phyloP scores from a whole-genome alignment of 371 early-diverging fungal genomes.

The Mortierella sp. region DNA sequence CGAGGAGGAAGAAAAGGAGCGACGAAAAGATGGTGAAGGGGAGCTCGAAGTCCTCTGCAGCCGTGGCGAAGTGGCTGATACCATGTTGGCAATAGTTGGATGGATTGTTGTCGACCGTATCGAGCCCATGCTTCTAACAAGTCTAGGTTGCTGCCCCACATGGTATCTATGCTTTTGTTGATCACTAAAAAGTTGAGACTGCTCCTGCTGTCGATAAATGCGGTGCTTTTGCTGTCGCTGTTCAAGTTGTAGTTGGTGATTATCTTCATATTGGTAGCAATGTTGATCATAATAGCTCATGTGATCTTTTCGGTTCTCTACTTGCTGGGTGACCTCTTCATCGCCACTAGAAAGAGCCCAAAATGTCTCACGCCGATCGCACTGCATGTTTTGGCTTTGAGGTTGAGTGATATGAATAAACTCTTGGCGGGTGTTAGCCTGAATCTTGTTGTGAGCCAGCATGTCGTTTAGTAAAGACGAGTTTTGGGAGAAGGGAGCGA shows the following conservation, averaged over 20 bases:
- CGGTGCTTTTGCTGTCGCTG: slow-evolving; percentile 6
- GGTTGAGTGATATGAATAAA: not conserved
- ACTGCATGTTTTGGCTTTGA: not conserved
- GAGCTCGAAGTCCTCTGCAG: no score
- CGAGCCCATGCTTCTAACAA: slow-evolving; percentile 5
- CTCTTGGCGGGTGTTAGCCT: slow-evolving; percentile 7
- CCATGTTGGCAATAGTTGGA: slow-evolving; percentile 38
- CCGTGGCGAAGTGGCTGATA: slow-evolving; percentile 8
- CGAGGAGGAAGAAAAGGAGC: slow-evolving; percentile 25
- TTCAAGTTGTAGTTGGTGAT: not conserved
- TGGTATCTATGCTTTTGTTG: slow-evolving; percentile 2
- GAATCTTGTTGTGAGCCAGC: slow-evolving; percentile 39
- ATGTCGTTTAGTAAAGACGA: slow-evolving; percentile 3
- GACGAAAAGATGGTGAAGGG: slow-evolving; percentile 10
- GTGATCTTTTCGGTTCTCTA: not conserved
- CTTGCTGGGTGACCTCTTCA: not conserved
- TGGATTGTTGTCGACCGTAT: slow-evolving; percentile 22
- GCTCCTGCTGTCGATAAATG: slow-evolving; percentile 4
- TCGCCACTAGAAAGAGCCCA: not conserved
- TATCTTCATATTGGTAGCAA: not conserved
- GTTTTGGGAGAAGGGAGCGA: not conserved
- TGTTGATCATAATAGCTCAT: not conserved
- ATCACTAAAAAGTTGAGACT: not conserved
- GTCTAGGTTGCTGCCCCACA: not conserved
- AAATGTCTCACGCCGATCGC: not conserved